Conservation (phyloP, 306 rosid genomes). For the Castanea crenata region DNA sequence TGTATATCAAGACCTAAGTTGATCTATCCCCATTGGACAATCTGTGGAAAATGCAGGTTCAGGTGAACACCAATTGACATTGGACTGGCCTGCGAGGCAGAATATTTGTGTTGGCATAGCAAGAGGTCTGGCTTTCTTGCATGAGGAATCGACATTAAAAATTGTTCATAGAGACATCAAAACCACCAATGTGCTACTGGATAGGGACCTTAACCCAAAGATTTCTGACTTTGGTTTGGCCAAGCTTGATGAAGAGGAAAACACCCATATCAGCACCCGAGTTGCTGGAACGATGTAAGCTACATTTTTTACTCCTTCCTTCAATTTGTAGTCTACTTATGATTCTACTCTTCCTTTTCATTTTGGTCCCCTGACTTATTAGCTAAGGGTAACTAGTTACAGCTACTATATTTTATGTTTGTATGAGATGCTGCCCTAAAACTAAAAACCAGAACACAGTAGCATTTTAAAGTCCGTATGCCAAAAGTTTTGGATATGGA, state of each 20-base stretch:
- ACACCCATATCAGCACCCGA: conserved; percentile 51
- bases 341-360: not conserved
- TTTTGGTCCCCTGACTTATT: not conserved
- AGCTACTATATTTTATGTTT: not conserved
- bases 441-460: not conserved
- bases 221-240: conserved; percentile 81
- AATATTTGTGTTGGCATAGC: conserved; percentile 63
- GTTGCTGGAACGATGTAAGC: conserved; percentile 43
- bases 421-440: not conserved
- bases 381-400: not conserved
- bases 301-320: not conserved
- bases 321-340: not conserved
- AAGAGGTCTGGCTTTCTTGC: conserved; percentile 56
- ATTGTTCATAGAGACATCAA: conserved; percentile 75
- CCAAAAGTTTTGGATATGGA: not conserved
- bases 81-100: conserved; percentile 61
- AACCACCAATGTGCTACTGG: conserved; percentile 54
- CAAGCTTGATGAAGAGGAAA: conserved; percentile 56
- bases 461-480: not conserved
- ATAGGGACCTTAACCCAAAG: conserved; percentile 49
- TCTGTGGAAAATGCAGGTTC: not conserved
- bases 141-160: conserved; percentile 61
- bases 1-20: too few species aligned
- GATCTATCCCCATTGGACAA: too few species aligned
- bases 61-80: conserved; percentile 22